Percentiles rank a stretch among this genome's conserved stretches.
Evolutionary conservation across 78 protist species (phyloP).

Genomic region (Goniomonas avonlea): DNA sequence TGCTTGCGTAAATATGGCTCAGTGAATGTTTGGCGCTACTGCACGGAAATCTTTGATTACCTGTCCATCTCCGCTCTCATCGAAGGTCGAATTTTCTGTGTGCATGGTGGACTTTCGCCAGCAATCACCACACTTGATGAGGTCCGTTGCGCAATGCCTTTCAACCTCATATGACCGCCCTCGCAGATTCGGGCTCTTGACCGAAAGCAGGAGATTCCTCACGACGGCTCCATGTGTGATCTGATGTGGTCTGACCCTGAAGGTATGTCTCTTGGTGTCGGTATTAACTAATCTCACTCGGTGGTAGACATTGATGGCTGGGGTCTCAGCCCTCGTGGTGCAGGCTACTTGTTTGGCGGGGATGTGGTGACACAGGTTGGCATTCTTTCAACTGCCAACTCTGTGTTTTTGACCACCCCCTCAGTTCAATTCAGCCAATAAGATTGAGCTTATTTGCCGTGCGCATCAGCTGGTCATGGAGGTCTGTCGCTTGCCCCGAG

Average conservation of each 20-base stretch:
- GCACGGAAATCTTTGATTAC: constrained; percentile 96
- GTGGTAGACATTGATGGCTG: constrained; percentile 79
- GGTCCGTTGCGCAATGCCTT: too few relatives aligned
- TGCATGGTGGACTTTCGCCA: constrained; percentile 99
- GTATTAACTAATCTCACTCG: too few relatives aligned
- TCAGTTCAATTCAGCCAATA: constrained; percentile 81
- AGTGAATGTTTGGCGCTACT: constrained; percentile 88
- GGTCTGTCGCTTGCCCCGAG: too few relatives aligned
- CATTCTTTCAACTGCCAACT: too few relatives aligned
- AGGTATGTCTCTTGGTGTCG: too few relatives aligned
- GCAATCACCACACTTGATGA: constrained; percentile 79
- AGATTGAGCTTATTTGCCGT: constrained; percentile 81
- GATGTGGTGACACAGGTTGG: constrained; percentile 78
- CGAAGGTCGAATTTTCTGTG: constrained; percentile 80
- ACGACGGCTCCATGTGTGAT: constrained; percentile 99
- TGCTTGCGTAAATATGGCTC: constrained; percentile 95
- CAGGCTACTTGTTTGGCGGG: constrained; percentile 98
- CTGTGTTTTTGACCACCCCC: too few relatives aligned
- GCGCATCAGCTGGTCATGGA: constrained; percentile 99
- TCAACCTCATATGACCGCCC: too few relatives aligned
- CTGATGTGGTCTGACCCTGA: constrained; percentile 98
- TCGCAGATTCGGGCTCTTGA: constrained; percentile 93
- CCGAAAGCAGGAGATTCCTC: constrained; percentile 95
- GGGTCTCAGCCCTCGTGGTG: constrained; percentile 96
- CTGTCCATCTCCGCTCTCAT: constrained; percentile 89